A percentile compares a stretch with the other conserved stretches of the same genome.
phyloP scores from a whole-genome alignment of 495 filamentous ascomycete genomes.

The Hyaloscypha variabilis region DNA sequence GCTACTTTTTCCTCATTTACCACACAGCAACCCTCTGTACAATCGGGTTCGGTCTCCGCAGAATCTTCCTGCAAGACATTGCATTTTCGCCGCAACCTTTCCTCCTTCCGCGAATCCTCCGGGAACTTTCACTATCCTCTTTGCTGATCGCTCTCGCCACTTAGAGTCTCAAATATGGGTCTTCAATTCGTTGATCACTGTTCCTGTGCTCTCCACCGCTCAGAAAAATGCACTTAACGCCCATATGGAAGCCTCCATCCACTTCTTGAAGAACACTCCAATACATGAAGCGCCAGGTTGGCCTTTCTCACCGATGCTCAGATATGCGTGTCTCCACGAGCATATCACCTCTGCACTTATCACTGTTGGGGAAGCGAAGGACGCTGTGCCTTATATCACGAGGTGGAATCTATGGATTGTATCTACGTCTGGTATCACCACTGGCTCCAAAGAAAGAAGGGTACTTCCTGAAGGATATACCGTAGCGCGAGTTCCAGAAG shows the following conservation, averaged over 20 bases:
- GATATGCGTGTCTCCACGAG: slow-evolving; percentile 25
- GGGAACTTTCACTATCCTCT: slow-evolving; percentile 27
- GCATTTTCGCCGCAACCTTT: slow-evolving; percentile 32
- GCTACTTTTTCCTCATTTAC: slow-evolving; percentile 25
- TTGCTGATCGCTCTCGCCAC: slow-evolving; percentile 29
- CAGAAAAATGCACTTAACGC: slow-evolving; percentile 7
- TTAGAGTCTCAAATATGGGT: slow-evolving; percentile 34
- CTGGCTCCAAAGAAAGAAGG: background rate
- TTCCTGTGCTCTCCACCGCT: slow-evolving; percentile 2
- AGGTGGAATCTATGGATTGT: slow-evolving; percentile 28
- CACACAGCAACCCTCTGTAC: slow-evolving; percentile 23
- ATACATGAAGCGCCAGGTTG: slow-evolving; percentile 31
- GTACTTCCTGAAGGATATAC: slow-evolving; percentile 21
- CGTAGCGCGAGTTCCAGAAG: slow-evolving; percentile 22
- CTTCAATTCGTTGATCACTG: slow-evolving; percentile 27
- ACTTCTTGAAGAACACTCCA: slow-evolving; percentile 22
- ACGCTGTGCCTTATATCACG: slow-evolving; percentile 14
- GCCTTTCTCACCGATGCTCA: slow-evolving; percentile 27
- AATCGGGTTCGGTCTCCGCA: slow-evolving; percentile 29
- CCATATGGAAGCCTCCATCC: slow-evolving; percentile 19
- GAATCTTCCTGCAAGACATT: slow-evolving; percentile 28
- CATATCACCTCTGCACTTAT: background rate
- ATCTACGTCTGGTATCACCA: background rate
- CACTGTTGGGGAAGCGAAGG: slow-evolving; percentile 10
- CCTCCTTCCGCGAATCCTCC: slow-evolving; percentile 8